Conservation (phyloP, 495 filamentous ascomycete genomes). For the Lophium mytilinum region DNA sequence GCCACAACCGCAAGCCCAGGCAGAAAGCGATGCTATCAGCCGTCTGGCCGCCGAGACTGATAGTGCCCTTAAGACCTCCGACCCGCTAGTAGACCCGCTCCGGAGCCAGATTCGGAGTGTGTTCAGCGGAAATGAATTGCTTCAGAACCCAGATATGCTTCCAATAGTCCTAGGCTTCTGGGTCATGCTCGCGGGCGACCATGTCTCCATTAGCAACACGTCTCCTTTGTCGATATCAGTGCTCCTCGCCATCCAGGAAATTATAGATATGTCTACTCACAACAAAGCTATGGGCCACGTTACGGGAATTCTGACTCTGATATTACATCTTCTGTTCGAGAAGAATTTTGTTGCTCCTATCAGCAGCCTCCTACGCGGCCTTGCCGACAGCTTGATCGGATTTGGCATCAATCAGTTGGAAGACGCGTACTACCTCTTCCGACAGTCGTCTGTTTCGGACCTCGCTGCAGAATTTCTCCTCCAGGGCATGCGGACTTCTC, state of each 20-base stretch:
- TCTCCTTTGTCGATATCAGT: conserved; percentile 52
- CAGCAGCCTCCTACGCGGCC: conserved; percentile 42
- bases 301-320: conserved; percentile 63
- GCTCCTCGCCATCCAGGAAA: conserved; percentile 45
- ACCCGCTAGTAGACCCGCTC: conserved; percentile 9
- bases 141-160: conserved; percentile 57
- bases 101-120: conserved; percentile 29
- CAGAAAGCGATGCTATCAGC: background rate
- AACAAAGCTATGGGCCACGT: conserved; percentile 72
- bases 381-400: conserved; percentile 51
- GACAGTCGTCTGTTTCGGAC: conserved; percentile 51
- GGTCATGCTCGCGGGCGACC: conserved; percentile 44
- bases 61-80: background rate
- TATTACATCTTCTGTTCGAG: conserved; percentile 62
- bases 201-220: conserved; percentile 19
- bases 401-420: conserved; percentile 68
- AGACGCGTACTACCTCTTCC: conserved; percentile 71
- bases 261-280: conserved; percentile 52
- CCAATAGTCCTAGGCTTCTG: conserved; percentile 59
- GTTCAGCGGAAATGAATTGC: conserved; percentile 45
- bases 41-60: background rate
- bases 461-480: conserved; percentile 65
- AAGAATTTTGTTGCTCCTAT: conserved; percentile 18
- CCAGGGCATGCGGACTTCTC: conserved; percentile 59
- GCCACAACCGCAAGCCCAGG: background rate